Evolutionary conservation across 257 asterid genomes (phyloP), one percentile per base, ranked within the genome.

Genomic region (Cynanchum wilfordii): DNA sequence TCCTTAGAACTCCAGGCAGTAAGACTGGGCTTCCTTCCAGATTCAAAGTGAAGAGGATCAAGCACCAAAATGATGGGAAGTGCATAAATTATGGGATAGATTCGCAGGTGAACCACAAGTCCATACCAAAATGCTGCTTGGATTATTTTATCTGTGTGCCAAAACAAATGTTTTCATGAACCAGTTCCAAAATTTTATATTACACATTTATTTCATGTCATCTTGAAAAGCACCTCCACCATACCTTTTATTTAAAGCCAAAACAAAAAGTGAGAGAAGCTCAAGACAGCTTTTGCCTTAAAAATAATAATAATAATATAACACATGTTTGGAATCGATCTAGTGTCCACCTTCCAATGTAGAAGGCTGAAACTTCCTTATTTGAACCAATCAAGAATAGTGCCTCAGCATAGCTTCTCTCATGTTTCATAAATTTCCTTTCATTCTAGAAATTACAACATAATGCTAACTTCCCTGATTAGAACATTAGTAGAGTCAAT

Each of bases 111-210:
- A 80, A 95, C 99, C 62, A 92, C 96, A 40, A 92, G 88, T 59
- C 98, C 98, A 72, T 88, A 95, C 97, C 98, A 95, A 49, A 90
- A 77, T 77, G 98, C 96, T 78, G 99, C 99, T 85, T 95, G 98
- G 29, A 87, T 45, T 54, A 86, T 36, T 68, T 74, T 81, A 75
- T 82, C 97, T 95, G 95, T 51, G 76, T 71, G 64, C 76, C 73
- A 79, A 30, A 50, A 50, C n/a, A 50, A 50, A 15, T 50, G 55
- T 15, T 50, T 16, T 50, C 7, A 4, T 15, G 19, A 50, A 50
- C 7, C n/a, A 15, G 55, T 50, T 4, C 17, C 7, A 50, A 50
- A 50, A 50, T 50, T 50, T 50, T 16, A 50, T 50, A 50, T 50
- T 13, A 50, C 55, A 50, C 4, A 10, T 47, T 50, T 50, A 50